phyloP scores from a whole-genome alignment of 306 rosid species.

The Cicer pinnatifidum region DNA sequence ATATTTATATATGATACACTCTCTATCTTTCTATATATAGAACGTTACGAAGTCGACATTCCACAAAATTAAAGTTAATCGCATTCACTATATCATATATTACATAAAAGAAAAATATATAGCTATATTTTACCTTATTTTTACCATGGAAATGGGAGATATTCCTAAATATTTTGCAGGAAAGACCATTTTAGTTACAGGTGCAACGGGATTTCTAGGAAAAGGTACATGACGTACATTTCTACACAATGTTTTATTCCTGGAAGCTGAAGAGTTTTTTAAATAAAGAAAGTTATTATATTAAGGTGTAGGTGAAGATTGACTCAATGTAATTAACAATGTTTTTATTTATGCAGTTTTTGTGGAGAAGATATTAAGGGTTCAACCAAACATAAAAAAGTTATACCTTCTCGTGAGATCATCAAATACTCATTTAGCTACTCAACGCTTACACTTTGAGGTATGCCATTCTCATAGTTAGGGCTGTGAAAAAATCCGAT shows the following conservation, averaged over 20 bases:
- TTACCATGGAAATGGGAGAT: not conserved
- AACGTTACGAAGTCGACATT: not conserved
- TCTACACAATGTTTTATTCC: not conserved
- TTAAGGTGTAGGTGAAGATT: no score
- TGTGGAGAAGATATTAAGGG: conserved; percentile 66
- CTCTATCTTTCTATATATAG: not conserved
- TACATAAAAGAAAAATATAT: no score
- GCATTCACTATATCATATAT: no score
- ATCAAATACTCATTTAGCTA: conserved; percentile 48
- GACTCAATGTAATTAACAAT: no score
- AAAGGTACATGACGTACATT: not conserved
- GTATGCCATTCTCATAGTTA: not conserved
- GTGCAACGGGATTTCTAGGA: conserved; percentile 19
- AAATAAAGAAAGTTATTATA: not conserved
- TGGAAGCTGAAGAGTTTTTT: not conserved
- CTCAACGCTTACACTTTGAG: conserved; percentile 56
- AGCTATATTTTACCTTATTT: not conserved
- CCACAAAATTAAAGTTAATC: not conserved
- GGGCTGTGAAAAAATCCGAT: no score
- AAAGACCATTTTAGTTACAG: not conserved
- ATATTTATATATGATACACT: not conserved
- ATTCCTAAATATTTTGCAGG: not conserved
- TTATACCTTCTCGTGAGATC: conserved; percentile 66
- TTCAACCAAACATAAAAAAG: conserved; percentile 64
- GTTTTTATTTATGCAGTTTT: conserved; percentile 32